phyloP scores from a whole-genome alignment of 2,329 filamentous ascomycete species.

The Celoporthe dispersa region DNA sequence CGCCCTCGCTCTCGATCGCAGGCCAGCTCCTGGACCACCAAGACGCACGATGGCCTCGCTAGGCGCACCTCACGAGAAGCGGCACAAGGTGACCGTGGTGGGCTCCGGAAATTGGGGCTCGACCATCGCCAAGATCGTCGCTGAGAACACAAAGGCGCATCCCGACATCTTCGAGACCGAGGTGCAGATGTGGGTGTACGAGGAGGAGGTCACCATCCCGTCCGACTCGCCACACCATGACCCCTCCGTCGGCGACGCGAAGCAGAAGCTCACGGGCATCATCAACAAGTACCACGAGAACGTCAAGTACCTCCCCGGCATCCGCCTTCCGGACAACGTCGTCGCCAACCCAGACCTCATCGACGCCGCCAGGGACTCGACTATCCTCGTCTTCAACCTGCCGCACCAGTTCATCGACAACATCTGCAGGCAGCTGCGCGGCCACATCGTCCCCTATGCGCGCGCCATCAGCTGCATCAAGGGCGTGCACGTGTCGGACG shows the following conservation, averaged over 20 bases:
- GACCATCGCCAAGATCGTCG: slow-evolving; percentile 95
- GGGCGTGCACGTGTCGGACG: slow-evolving; percentile 89
- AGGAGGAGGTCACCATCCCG: slow-evolving; percentile 81
- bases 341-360: slow-evolving; percentile 80
- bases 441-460: slow-evolving; percentile 88
- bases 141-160: slow-evolving; percentile 84
- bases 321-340: slow-evolving; percentile 81
- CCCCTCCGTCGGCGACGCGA: slow-evolving; percentile 61
- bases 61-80: slow-evolving; percentile 61
- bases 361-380: slow-evolving; percentile 80
- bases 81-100: slow-evolving; percentile 91
- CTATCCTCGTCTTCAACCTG: slow-evolving; percentile 93
- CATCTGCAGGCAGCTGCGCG: slow-evolving; percentile 81
- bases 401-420: slow-evolving; percentile 94
- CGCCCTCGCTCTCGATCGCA: neutral
- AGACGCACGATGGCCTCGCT: slow-evolving; percentile 39
- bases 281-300: slow-evolving; percentile 97
- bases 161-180: slow-evolving; percentile 81
- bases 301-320: slow-evolving; percentile 93
- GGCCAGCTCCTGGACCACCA: neutral
- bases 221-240: slow-evolving; percentile 76
- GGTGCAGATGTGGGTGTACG: slow-evolving; percentile 99
- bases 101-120: slow-evolving; percentile 99
- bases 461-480: slow-evolving; percentile 98
- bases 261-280: slow-evolving; percentile 85